A percentile compares a stretch with the other conserved stretches of the same genome.
Evolutionary conservation across 1,284 basidiomycete genomes (phyloP).

Genomic region (Heterobasidion parviporum): DNA sequence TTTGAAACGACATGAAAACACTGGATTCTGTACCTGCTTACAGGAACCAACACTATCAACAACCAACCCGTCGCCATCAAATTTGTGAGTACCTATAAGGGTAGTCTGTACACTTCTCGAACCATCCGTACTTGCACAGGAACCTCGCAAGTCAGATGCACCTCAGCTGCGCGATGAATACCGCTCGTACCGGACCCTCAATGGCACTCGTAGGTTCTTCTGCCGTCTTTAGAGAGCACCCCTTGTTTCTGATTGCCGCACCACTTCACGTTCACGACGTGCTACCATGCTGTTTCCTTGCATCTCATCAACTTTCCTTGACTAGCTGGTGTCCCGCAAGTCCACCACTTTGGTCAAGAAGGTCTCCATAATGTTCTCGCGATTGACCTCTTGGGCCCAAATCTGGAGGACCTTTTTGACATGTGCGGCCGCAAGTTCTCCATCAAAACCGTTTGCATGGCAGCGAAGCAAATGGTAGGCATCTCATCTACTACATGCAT

Average conservation of each 20-base stretch:
- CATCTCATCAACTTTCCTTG: not conserved
- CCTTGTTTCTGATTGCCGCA: slow-evolving; percentile 1
- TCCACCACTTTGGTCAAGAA: slow-evolving; percentile 98
- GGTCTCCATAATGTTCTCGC: slow-evolving; percentile 96
- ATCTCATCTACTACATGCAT: not conserved
- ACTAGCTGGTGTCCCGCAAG: slow-evolving; percentile 89
- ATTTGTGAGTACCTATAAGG: slow-evolving; percentile 58
- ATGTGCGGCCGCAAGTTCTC: slow-evolving; percentile 98
- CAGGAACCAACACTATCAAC: slow-evolving; percentile 84
- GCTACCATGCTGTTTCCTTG: not conserved
- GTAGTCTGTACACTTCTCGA: too few species aligned
- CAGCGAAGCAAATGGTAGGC: slow-evolving; percentile 77
- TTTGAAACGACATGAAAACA: not conserved
- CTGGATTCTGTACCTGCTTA: not conserved
- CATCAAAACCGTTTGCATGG: slow-evolving; percentile 98
- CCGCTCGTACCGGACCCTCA: slow-evolving; percentile 92
- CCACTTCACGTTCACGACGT: not conserved
- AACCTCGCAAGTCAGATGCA: slow-evolving; percentile 97
- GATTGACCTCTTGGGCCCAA: slow-evolving; percentile 94
- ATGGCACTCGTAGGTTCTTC: slow-evolving; percentile 74
- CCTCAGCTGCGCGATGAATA: slow-evolving; percentile 97
- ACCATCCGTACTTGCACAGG: slow-evolving; percentile 36
- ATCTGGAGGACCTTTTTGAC: slow-evolving; percentile 95
- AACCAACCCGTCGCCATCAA: slow-evolving; percentile 95
- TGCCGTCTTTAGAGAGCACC: not conserved